Percentiles rank a stretch among this genome's conserved stretches.
Evolutionary conservation across 23 red algal genomes (phyloP).

Genomic region (Pyropia yezoensis): DNA sequence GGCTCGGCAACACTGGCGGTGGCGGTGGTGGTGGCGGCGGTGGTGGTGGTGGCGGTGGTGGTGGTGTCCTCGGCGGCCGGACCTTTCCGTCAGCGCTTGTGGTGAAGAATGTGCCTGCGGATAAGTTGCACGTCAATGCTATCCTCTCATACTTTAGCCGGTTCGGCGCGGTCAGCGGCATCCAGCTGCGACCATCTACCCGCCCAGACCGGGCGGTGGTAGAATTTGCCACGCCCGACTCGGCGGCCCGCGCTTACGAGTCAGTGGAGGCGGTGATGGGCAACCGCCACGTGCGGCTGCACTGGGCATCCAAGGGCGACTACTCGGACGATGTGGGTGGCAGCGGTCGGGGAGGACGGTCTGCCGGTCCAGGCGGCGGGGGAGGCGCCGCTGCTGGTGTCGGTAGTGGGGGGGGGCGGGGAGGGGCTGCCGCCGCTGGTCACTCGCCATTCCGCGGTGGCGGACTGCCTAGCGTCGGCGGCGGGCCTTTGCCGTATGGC

Average conservation of each 20-base stretch:
- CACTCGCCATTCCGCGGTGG: too few species aligned
- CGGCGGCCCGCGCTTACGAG: slow-evolving; percentile 24
- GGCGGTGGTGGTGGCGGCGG: neutral
- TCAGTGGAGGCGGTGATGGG: slow-evolving; percentile 72
- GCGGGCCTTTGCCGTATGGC: too few species aligned
- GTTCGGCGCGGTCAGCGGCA: slow-evolving; percentile 47
- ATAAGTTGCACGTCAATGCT: slow-evolving; percentile 45
- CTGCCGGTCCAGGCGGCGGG: too few species aligned
- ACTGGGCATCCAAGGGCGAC: slow-evolving; percentile 47
- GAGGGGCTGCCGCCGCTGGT: too few species aligned
- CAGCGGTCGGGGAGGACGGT: too few species aligned
- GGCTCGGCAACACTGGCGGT: neutral
- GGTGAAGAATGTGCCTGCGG: slow-evolving; percentile 28
- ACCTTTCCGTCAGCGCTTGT: slow-evolving; percentile 17
- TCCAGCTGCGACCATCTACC: slow-evolving; percentile 20
- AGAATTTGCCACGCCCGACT: slow-evolving; percentile 29
- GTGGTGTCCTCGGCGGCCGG: neutral
- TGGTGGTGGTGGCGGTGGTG: neutral
- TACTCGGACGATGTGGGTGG: slow-evolving; percentile 5
- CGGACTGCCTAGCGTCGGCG: too few species aligned
- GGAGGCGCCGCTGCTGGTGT: too few species aligned
- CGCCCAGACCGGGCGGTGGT: slow-evolving; percentile 55
- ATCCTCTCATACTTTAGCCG: slow-evolving; percentile 54
- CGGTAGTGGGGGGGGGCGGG: too few species aligned
- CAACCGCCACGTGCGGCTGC: slow-evolving; percentile 56